Conservation (phyloP, 345 rosid species). For the Euphorbia peplus region DNA sequence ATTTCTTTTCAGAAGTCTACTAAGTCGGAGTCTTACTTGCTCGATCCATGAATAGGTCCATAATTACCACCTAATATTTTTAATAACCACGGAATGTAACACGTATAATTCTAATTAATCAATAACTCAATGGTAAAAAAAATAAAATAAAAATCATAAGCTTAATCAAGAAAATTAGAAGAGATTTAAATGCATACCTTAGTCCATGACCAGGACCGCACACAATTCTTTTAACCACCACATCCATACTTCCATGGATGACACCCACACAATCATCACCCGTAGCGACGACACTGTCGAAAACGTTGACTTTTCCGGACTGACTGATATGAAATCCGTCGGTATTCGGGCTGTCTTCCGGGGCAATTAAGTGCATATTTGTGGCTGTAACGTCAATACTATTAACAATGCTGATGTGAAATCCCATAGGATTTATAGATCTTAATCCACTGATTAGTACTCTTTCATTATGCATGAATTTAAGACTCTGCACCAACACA, state of each 20-base stretch:
- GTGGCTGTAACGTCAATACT: conserved; percentile 33
- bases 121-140: too few relatives aligned
- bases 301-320: conserved; percentile 43
- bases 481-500: too few relatives aligned
- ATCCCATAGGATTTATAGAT: conserved; percentile 60
- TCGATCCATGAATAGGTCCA: too few relatives aligned
- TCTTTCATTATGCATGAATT: conserved; percentile 18
- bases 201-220: conserved; percentile 89
- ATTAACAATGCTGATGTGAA: conserved; percentile 42
- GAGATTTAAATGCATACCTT: conserved; percentile 32
- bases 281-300: conserved; percentile 38
- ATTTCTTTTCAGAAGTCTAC: too few relatives aligned
- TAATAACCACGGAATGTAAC: too few relatives aligned
- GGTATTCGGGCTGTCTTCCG: conserved; percentile 54
- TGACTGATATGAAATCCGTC: conserved; percentile 71
- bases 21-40: too few relatives aligned
- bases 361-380: conserved; percentile 37
- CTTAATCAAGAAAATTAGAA: too few relatives aligned
- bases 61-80: too few relatives aligned
- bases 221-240: conserved; percentile 38
- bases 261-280: conserved; percentile 76
- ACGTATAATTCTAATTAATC: too few relatives aligned
- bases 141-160: too few relatives aligned
- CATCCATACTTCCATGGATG: conserved; percentile 54
- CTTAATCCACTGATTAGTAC: conserved; percentile 36